Percentiles rank a stretch among this genome's conserved stretches.
Conservation (phyloP, 129 eudicot genomes). For the Smallanthus sonchifolius region DNA sequence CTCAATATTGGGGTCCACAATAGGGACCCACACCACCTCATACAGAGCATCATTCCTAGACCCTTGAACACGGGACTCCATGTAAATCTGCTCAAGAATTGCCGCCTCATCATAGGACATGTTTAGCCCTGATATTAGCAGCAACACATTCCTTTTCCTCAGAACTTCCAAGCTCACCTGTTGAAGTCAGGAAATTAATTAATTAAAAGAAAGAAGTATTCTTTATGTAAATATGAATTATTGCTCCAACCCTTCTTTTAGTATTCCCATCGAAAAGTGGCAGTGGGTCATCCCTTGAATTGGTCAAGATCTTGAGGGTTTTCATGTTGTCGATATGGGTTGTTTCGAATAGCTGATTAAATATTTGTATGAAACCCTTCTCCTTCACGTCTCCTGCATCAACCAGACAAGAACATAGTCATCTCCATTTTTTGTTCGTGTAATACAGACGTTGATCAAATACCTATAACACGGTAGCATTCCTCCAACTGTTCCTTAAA, state of each 20-base stretch:
- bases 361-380: constrained; percentile 34
- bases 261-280: constrained; percentile 56
- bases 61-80: constrained; percentile 40
- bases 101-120: constrained; percentile 43
- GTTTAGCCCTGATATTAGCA: constrained; percentile 66
- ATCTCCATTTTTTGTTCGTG: neutral
- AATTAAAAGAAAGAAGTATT: neutral
- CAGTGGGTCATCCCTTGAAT: constrained; percentile 50
- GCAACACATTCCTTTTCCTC: constrained; percentile 54
- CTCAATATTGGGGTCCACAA: constrained; percentile 38
- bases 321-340: constrained; percentile 75
- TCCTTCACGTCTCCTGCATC: constrained; percentile 52
- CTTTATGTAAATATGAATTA: neutral
- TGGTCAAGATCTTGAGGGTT: constrained; percentile 47
- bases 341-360: constrained; percentile 40
- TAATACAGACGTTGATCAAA: neutral
- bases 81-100: constrained; percentile 48
- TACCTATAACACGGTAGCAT: constrained; percentile 49
- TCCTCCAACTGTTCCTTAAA: constrained; percentile 34
- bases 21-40: constrained; percentile 61
- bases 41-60: constrained; percentile 32
- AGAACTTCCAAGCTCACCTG: constrained; percentile 63
- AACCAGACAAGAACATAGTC: constrained; percentile 9
- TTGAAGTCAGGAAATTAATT: neutral
- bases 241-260: constrained; percentile 42